phyloP scores from a whole-genome alignment of 345 rosid genomes.

The Geranium rotundifolium region DNA sequence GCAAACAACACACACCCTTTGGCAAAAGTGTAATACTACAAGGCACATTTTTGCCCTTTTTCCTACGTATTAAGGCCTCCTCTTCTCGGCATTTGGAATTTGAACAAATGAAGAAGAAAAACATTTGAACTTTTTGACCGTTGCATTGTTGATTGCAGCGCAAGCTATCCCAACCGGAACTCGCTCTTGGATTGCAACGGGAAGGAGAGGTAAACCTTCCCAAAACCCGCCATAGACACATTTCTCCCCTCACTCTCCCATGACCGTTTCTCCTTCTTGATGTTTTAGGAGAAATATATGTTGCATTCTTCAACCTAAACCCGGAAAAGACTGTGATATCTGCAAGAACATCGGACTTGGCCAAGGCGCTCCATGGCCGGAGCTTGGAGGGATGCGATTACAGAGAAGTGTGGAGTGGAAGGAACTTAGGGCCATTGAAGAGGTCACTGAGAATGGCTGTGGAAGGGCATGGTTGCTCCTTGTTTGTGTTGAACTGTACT shows the following conservation, averaged over 20 bases:
- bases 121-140: too few relatives aligned
- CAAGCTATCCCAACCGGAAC: constrained; percentile 34
- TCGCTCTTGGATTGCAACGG: constrained; percentile 85
- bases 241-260: too few relatives aligned
- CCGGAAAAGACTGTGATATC: constrained; percentile 30
- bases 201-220: constrained; percentile 61
- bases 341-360: constrained; percentile 44
- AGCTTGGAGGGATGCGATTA: constrained; percentile 15
- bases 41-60: too few relatives aligned
- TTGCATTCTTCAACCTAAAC: constrained; percentile 57
- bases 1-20: too few relatives aligned
- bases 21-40: too few relatives aligned
- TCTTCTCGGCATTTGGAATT: too few relatives aligned
- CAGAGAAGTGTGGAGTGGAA: constrained; percentile 63
- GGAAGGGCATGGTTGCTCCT: constrained; percentile 43
- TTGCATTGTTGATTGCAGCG: constrained; percentile 9
- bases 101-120: too few relatives aligned
- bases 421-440: constrained; percentile 15
- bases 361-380: constrained; percentile 29
- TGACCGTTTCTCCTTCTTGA: too few relatives aligned
- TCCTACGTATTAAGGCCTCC: too few relatives aligned
- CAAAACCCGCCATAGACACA: too few relatives aligned
- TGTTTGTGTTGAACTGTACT: constrained; percentile 47
- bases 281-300: constrained; percentile 37
- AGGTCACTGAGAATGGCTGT: constrained; percentile 30